Evolutionary conservation across 2,329 filamentous ascomycete genomes (phyloP).

Genomic region (Fusarium newnesense): DNA sequence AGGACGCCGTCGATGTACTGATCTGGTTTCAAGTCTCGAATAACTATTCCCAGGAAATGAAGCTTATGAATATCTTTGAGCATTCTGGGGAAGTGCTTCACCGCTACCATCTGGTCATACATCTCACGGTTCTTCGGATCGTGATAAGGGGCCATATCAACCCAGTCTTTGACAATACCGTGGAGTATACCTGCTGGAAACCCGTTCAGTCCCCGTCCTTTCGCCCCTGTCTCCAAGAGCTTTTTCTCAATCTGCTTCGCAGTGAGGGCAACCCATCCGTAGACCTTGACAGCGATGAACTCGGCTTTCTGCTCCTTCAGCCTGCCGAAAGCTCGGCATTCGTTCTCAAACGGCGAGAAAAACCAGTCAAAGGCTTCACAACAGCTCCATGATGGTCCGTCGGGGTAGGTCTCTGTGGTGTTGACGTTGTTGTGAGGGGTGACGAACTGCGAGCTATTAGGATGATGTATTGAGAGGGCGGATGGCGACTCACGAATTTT

Average conservation of each 20-base stretch:
- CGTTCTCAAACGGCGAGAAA: conserved; percentile 13
- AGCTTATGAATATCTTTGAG: neutral
- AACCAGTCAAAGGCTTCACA: conserved; percentile 1
- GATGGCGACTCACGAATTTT: neutral
- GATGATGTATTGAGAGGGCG: neutral
- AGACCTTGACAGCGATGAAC: conserved; percentile 5
- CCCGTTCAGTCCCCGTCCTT: neutral
- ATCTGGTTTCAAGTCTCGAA: neutral
- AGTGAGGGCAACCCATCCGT: conserved; percentile 3
- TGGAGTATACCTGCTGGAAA: accelerated
- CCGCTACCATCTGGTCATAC: neutral
- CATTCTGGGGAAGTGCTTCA: neutral
- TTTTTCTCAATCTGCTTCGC: neutral
- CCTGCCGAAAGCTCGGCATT: conserved; percentile 16
- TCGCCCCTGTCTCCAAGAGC: neutral
- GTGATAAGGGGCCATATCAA: neutral
- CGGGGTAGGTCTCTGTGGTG: neutral
- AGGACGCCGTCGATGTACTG: conserved; percentile 24
- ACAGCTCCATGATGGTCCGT: neutral
- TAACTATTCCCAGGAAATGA: neutral
- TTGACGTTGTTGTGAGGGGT: accelerated
- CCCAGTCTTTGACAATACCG: conserved; percentile 24
- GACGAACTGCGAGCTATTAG: neutral
- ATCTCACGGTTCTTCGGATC: neutral
- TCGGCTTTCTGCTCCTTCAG: neutral